Conservation (phyloP, 768 basidiomycete species). For the Boletus reticuloceps region DNA sequence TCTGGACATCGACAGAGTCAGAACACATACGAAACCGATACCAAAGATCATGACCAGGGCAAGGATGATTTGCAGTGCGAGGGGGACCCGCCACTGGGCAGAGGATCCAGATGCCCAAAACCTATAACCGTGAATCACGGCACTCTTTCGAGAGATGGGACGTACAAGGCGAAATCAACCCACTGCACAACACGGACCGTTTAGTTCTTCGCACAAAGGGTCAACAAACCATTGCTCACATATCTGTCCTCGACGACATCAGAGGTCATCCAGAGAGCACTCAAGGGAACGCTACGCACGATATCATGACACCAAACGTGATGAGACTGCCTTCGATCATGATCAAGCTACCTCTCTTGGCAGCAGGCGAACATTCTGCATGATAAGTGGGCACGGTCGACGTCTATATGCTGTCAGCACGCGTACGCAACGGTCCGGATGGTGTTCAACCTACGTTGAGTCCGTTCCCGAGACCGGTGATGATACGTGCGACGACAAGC, state of each 20-base stretch:
- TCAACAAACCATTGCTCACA: conserved; percentile 11
- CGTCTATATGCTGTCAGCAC: conserved; percentile 38
- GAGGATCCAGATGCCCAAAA: conserved; percentile 51
- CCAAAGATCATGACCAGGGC: conserved; percentile 50
- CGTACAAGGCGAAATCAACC: conserved; percentile 62
- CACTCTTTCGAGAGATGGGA: not conserved
- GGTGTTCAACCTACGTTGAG: conserved; percentile 41
- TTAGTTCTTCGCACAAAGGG: not conserved
- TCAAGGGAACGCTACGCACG: conserved; percentile 37
- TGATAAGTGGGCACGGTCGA: conserved; percentile 66
- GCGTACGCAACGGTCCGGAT: too few relatives aligned
- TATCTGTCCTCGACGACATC: conserved; percentile 11
- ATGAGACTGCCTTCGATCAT: conserved; percentile 66
- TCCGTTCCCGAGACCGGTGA: conserved; percentile 67
- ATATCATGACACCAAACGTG: conserved; percentile 61
- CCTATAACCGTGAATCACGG: conserved; percentile 24
- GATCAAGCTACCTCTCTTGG: conserved; percentile 57
- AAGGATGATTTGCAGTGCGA: conserved; percentile 57
- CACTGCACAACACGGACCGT: conserved; percentile 36
- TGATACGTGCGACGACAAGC: conserved; percentile 57
- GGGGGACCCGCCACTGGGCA: conserved; percentile 62
- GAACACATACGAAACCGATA: conserved; percentile 43
- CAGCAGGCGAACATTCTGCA: conserved; percentile 62
- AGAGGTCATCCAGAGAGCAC: not conserved
- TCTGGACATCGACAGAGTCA: not conserved